These are phyloP conservation scores for Ophiostoma triangulosporum DNA, from an alignment of 2,329 filamentous ascomycete species.

Conservation along the genomic window DNA sequence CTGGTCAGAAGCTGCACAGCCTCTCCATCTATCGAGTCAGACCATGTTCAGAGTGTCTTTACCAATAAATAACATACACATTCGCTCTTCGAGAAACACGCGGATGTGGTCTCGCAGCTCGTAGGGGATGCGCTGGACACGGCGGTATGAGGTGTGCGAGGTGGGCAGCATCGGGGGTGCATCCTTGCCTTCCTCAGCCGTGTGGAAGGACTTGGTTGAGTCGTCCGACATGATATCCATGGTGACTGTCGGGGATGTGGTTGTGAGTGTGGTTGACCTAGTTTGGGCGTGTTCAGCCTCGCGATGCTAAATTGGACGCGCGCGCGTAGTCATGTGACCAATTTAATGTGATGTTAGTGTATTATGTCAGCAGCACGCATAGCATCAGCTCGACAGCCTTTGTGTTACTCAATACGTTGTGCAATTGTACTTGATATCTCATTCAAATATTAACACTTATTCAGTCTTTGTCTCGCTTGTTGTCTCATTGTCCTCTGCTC, in stretches of 20 bases:
- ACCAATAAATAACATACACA: constrained; percentile 24
- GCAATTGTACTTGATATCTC: too few species aligned
- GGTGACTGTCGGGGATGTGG: not conserved
- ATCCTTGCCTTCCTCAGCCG: not conserved
- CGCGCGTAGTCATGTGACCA: too few species aligned
- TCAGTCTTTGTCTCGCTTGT: too few species aligned
- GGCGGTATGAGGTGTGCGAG: constrained; percentile 38
- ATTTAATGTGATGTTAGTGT: too few species aligned
- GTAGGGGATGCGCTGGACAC: constrained; percentile 42
- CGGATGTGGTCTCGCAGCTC: constrained; percentile 53
- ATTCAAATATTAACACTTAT: too few species aligned
- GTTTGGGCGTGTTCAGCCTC: not conserved
- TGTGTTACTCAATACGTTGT: too few species aligned
- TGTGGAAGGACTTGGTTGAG: not conserved
- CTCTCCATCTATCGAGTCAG: constrained; percentile 26
- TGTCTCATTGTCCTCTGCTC: too few species aligned
- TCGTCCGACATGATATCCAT: not conserved
- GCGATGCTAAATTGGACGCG: not conserved
- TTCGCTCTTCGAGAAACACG: constrained; percentile 62
- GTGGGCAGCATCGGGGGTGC: not conserved
- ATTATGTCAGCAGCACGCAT: too few species aligned
- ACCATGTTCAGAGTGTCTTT: not conserved
- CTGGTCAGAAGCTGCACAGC: constrained; percentile 52
- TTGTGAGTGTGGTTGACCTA: not conserved
- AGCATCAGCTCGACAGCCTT: too few species aligned